Conservation (phyloP, 2,329 filamentous ascomycete species). For the Fusarium armeniacum region DNA sequence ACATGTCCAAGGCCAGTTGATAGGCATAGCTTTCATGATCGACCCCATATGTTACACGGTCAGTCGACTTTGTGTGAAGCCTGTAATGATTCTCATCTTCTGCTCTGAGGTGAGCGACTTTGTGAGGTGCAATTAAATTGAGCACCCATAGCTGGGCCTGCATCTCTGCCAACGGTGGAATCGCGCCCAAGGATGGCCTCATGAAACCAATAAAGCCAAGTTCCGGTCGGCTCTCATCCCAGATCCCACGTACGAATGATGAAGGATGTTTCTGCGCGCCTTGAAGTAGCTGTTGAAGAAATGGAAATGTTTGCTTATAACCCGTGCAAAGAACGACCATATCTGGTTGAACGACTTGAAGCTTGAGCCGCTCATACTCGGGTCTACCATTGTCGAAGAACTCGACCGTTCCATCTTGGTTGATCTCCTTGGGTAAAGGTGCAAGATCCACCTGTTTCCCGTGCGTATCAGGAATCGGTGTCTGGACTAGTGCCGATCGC, state of each 20-base stretch:
- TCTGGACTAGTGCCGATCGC: constrained; percentile 10
- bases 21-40: background rate
- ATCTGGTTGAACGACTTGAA: background rate
- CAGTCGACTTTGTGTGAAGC: background rate
- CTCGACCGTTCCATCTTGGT: background rate
- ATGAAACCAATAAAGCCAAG: background rate
- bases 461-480: background rate
- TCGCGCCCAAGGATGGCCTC: background rate
- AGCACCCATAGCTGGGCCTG: background rate
- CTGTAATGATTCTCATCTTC: background rate
- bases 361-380: background rate
- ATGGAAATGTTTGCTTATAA: constrained; percentile 2
- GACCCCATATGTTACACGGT: background rate
- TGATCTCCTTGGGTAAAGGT: background rate
- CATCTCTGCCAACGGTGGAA: background rate
- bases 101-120: background rate
- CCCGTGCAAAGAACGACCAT: background rate
- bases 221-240: background rate
- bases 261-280: background rate
- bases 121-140: background rate
- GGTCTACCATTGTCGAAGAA: background rate
- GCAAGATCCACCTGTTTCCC: constrained; percentile 1
- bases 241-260: background rate
- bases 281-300: background rate
- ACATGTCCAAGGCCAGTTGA: background rate